phyloP scores from a whole-genome alignment of 2,329 filamentous ascomycete genomes.

The Hortaea sp. region DNA sequence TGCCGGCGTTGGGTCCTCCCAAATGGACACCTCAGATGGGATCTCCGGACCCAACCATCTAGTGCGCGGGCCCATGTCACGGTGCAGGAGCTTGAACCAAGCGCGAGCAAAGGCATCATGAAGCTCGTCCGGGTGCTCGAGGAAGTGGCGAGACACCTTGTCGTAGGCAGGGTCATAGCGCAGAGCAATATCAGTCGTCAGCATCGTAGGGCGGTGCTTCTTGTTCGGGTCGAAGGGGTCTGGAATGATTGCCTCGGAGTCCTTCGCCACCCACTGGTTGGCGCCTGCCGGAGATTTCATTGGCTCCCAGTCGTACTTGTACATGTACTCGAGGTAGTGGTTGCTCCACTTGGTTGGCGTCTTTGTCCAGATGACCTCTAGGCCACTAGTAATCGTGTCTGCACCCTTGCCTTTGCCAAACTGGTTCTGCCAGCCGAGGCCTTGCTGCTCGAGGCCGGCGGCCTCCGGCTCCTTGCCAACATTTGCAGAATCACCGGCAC shows the following conservation, averaged over 20 bases:
- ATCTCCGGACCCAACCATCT: conserved; percentile 69
- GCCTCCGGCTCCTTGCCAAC: conserved; percentile 59
- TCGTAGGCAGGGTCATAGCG: conserved; percentile 62
- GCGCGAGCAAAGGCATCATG: conserved; percentile 60
- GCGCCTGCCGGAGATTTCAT: conserved; percentile 66
- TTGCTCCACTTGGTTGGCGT: conserved; percentile 69
- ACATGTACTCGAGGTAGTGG: conserved; percentile 64
- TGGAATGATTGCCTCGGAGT: conserved; percentile 55
- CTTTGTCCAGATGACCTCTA: conserved; percentile 72
- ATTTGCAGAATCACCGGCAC: conserved; percentile 54
- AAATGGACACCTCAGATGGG: conserved; percentile 57
- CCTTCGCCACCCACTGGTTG: conserved; percentile 68
- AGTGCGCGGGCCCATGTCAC: conserved; percentile 62
- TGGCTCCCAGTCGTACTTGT: conserved; percentile 69
- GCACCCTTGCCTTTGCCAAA: conserved; percentile 57
- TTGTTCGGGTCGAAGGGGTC: conserved; percentile 59
- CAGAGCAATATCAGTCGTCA: conserved; percentile 65
- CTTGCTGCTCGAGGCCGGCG: conserved; percentile 54
- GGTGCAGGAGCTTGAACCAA: conserved; percentile 78
- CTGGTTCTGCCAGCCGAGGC: conserved; percentile 62
- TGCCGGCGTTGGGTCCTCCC: conserved; percentile 64
- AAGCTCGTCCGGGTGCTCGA: conserved; percentile 58
- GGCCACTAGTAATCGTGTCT: conserved; percentile 63
- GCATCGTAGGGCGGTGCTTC: conserved; percentile 67
- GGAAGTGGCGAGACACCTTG: conserved; percentile 64